Base-by-base conservation (phyloP, 2,329 filamentous ascomycete genomes). In the Conoideocrella luteorostrata region DNA sequence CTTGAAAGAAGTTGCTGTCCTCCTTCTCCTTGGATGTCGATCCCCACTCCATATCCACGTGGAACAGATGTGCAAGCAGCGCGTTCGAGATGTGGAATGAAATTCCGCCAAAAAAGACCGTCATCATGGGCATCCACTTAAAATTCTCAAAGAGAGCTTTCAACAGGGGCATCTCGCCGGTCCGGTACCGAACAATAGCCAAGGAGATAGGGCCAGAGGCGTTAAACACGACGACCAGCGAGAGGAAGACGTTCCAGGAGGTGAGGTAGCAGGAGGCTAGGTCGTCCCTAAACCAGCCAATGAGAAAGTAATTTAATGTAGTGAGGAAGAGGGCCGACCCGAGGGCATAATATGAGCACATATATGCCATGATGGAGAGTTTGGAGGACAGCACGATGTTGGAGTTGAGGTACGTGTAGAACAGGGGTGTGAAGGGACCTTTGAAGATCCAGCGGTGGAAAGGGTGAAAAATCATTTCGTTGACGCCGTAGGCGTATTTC, bases 401-500 rank as follows among this genome's bases (percentile, higher is more conserved):
- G 47, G 74, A 79, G 49, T 65, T 65, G 22, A 85, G 59, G 58
- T 84, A 84, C 23, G 65, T 66, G 44, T 68, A 64, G 67, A 86
- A 85, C 5, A 86, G 72, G 3, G 71, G 70, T 0, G 83, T 86
- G 52, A 86, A 80, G 0, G 82, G 81, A 0, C 82, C 80, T 28
- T 70, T 70, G 51, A 67, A 72, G 23, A 75, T 51, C 83, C 83
- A 87, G 49, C 72, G 67, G 40, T 73, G 67, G 30, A 87, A 60
- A 0, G 83, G 83, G 52, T 85, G 72, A 68, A 87, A 87, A 15
- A 86, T 70, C 39, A 87, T 65, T 60, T 86, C 83, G 55, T 80
- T 84, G 56, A 80, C 83, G 7, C 83, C 83, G 51, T 84, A 86
- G 0, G 82, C 80, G 44, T 86, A 84, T 64, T 86, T 86, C 56